These are phyloP conservation scores for Aureobasidium lini DNA, from an alignment of 2,329 filamentous ascomycete genomes.

Conservation along the genomic window DNA sequence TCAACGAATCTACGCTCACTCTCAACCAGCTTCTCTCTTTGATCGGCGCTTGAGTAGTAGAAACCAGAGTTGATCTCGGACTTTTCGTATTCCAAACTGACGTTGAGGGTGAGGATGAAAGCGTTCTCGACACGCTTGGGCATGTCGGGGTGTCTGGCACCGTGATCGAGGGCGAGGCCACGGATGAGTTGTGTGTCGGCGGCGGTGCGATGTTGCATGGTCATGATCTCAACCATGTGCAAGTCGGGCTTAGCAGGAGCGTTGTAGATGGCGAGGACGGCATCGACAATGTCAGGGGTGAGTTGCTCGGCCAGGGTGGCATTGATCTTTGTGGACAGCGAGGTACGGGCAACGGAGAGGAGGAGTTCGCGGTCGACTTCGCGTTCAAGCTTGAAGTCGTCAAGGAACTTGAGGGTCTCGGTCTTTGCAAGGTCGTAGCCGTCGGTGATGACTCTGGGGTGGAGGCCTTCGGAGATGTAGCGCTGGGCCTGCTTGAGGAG, in stretches of 20 bases:
- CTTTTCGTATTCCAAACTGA: slow-evolving; percentile 97
- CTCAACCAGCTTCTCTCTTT: slow-evolving; percentile 96
- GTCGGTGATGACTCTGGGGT: slow-evolving; percentile 93
- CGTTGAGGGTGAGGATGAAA: slow-evolving; percentile 88
- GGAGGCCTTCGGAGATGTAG: slow-evolving; percentile 93
- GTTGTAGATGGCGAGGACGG: slow-evolving; percentile 89
- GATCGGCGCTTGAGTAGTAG: slow-evolving; percentile 95
- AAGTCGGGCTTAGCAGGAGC: slow-evolving; percentile 86
- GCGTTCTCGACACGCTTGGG: slow-evolving; percentile 94
- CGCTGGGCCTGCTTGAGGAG: slow-evolving; percentile 95
- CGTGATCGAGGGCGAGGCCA: slow-evolving; percentile 88
- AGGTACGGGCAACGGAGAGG: slow-evolving; percentile 86
- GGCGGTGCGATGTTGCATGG: slow-evolving; percentile 96
- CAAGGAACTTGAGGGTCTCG: slow-evolving; percentile 90
- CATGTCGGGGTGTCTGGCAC: slow-evolving; percentile 96
- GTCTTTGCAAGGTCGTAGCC: slow-evolving; percentile 95
- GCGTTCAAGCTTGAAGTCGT: slow-evolving; percentile 81
- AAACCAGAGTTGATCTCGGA: slow-evolving; percentile 98
- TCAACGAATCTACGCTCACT: slow-evolving; percentile 94
- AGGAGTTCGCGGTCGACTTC: slow-evolving; percentile 91
- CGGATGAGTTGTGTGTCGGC: slow-evolving; percentile 94
- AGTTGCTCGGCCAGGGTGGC: slow-evolving; percentile 79
- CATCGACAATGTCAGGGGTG: slow-evolving; percentile 91
- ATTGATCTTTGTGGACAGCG: slow-evolving; percentile 92
- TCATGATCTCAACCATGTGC: slow-evolving; percentile 99